A percentile compares a stretch with the other conserved stretches of the same genome.
Conservation (phyloP, 768 basidiomycete genomes). For the Multifurca ochricompacta region DNA sequence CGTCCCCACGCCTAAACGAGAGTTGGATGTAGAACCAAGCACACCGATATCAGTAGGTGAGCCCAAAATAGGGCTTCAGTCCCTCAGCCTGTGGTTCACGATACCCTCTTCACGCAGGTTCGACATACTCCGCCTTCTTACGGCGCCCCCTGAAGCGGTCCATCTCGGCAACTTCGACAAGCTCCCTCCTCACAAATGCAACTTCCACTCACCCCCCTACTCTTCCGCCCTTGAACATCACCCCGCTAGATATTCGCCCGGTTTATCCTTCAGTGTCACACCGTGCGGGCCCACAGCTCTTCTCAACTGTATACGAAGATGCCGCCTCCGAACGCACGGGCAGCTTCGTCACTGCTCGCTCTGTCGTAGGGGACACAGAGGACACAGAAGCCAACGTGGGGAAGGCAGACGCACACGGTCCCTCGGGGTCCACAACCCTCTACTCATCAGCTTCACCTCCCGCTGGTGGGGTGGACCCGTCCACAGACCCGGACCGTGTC, state of each 20-base stretch:
- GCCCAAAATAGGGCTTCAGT: slow-evolving; percentile 27
- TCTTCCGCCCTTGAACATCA: slow-evolving; percentile 42
- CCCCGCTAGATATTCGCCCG: slow-evolving; percentile 19
- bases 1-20: slow-evolving; percentile 41
- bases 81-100: neutral
- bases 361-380: slow-evolving; percentile 16
- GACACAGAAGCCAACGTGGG: neutral
- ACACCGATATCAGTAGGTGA: slow-evolving; percentile 24
- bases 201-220: slow-evolving; percentile 40
- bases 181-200: slow-evolving; percentile 36
- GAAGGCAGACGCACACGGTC: neutral
- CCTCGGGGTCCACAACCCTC: slow-evolving; percentile 2
- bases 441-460: neutral
- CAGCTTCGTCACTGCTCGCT: slow-evolving; percentile 32
- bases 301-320: slow-evolving; percentile 30
- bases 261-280: slow-evolving; percentile 14
- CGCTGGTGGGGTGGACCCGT: neutral
- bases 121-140: slow-evolving; percentile 46
- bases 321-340: slow-evolving; percentile 22
- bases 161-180: slow-evolving; percentile 47
- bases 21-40: slow-evolving; percentile 22
- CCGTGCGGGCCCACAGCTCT: slow-evolving; percentile 23
- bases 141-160: slow-evolving; percentile 60
- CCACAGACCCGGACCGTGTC: neutral
- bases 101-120: slow-evolving; percentile 4